Percentiles rank a stretch among this genome's conserved stretches.
Conservation (phyloP, 768 basidiomycete species). For the Suillus plorans region DNA sequence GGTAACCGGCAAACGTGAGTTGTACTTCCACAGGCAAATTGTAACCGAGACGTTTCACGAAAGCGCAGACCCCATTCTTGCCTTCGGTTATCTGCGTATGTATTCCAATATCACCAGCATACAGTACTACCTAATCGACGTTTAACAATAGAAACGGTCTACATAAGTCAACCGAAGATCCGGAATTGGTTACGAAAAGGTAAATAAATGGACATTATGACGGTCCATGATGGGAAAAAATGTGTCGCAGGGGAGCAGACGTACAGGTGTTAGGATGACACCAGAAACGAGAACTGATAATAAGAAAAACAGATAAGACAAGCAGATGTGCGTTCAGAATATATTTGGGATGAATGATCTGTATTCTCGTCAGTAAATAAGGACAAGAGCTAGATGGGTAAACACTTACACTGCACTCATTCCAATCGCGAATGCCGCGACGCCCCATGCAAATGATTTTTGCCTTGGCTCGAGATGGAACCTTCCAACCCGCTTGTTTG, state of each 20-base stretch:
- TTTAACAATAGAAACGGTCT: conserved; percentile 9
- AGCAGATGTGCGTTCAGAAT: conserved; percentile 39
- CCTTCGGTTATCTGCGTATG: not conserved
- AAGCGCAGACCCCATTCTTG: not conserved
- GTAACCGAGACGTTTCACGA: not conserved
- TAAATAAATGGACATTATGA: not conserved
- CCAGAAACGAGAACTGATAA: conserved; percentile 16
- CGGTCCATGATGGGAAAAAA: not conserved
- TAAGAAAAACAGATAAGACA: conserved; percentile 15
- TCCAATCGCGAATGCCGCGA: conserved; percentile 81
- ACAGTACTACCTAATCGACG: conserved; percentile 2
- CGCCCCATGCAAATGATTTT: conserved; percentile 81
- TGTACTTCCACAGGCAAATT: not conserved
- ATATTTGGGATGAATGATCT: conserved; percentile 64
- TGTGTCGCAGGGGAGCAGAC: conserved; percentile 21
- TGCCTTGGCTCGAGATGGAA: conserved; percentile 62
- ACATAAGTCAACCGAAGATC: conserved; percentile 3
- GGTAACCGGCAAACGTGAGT: not conserved
- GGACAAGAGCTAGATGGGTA: conserved; percentile 7
- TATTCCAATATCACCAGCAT: not conserved
- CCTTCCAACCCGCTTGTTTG: conserved; percentile 63
- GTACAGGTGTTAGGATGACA: conserved; percentile 18
- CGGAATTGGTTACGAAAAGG: not conserved
- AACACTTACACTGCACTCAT: conserved; percentile 73
- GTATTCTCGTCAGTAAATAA: conserved; percentile 1